These are phyloP conservation scores for Globomyces sp. DNA, from an alignment of 371 early-diverging fungal species.

Conservation along the genomic window DNA sequence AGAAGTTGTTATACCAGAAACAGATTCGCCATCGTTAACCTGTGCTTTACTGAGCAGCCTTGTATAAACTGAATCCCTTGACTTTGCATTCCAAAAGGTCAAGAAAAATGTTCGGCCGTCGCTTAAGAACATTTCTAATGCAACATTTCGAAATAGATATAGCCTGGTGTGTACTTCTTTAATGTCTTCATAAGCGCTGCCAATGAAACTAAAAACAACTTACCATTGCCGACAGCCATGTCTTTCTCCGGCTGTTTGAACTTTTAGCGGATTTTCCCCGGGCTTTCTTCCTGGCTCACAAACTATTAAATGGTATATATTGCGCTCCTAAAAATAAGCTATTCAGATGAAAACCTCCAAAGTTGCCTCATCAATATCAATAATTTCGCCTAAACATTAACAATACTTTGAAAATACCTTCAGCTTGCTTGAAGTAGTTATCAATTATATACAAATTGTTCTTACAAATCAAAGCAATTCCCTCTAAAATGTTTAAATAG, in stretches of 20 bases:
- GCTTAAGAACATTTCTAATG: constrained; percentile 71
- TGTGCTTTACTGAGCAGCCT: constrained; percentile 60
- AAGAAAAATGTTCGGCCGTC: constrained; percentile 75
- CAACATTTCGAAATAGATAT: constrained; percentile 71
- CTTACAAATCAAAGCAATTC: constrained; percentile 67
- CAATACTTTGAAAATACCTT: constrained; percentile 22
- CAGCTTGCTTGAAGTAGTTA: constrained; percentile 66
- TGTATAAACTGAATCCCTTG: constrained; percentile 69
- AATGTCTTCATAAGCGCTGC: constrained; percentile 60
- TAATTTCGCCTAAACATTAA: constrained; percentile 50
- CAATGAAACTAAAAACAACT: constrained; percentile 16
- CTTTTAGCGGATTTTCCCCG: constrained; percentile 49
- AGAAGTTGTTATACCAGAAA: constrained; percentile 44
- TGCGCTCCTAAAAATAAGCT: constrained; percentile 53
- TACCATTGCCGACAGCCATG: constrained; percentile 60
- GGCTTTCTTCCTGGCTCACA: constrained; percentile 43
- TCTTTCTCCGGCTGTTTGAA: constrained; percentile 56
- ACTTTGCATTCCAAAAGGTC: constrained; percentile 56
- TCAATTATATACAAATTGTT: constrained; percentile 74
- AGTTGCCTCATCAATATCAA: constrained; percentile 72
- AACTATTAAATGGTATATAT: constrained; percentile 35
- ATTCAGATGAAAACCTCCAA: constrained; percentile 34
- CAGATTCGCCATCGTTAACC: constrained; percentile 46
- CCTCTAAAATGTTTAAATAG: constrained; percentile 44
- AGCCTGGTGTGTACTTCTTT: constrained; percentile 72